phyloP scores from a whole-genome alignment of 768 basidiomycete genomes.

The Rhodotorula diobovata region DNA sequence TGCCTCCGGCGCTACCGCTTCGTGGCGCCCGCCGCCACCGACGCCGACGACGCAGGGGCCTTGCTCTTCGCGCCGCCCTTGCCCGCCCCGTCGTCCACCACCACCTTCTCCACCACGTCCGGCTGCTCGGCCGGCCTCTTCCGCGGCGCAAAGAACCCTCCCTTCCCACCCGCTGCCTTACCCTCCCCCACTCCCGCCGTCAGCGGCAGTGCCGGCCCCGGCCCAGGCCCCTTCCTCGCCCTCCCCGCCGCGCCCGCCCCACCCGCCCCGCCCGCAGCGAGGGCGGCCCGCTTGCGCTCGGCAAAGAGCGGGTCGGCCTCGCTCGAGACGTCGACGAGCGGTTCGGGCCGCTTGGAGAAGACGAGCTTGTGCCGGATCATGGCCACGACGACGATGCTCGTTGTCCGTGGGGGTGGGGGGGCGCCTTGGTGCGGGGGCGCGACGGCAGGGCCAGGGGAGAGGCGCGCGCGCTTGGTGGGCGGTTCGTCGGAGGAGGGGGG shows the following conservation, averaged over 20 bases:
- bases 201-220: too few species aligned
- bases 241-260: not conserved
- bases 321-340: slow-evolving; percentile 24
- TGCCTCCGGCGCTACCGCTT: too few species aligned
- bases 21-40: too few species aligned
- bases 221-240: too few species aligned
- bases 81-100: not conserved
- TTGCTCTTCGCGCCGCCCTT: too few species aligned
- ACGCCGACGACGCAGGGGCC: too few species aligned
- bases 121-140: not conserved
- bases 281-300: not conserved
- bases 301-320: slow-evolving; percentile 22
- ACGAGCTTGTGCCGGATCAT: slow-evolving; percentile 40
- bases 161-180: not conserved
- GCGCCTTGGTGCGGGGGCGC: not conserved
- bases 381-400: slow-evolving; percentile 28
- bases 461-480: not conserved
- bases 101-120: too few species aligned
- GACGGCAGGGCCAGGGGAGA: not conserved
- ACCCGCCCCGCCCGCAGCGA: not conserved
- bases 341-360: slow-evolving; percentile 41
- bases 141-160: not conserved
- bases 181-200: too few species aligned
- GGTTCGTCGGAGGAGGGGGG: not conserved
- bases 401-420: not conserved